Evolutionary conservation across 208 protist species (phyloP).

Genomic region (Tritrichomonas foetus): DNA sequence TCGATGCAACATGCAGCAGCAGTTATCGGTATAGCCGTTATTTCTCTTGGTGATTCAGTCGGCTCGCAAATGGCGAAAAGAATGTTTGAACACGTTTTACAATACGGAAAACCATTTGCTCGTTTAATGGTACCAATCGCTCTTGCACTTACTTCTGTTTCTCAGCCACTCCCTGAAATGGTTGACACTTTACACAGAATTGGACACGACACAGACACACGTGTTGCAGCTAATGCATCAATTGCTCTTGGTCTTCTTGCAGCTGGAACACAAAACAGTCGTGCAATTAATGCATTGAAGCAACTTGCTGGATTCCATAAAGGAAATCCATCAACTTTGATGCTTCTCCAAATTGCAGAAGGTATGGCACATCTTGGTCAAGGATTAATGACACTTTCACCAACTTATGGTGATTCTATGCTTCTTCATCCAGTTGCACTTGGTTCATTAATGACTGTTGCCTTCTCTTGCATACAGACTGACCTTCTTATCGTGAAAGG

Average conservation of each 20-base stretch:
- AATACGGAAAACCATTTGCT: slow-evolving; percentile 68
- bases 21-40: slow-evolving; percentile 89
- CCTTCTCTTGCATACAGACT: slow-evolving; percentile 82
- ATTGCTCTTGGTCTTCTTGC: slow-evolving; percentile 86
- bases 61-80: slow-evolving; percentile 89
- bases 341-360: slow-evolving; percentile 72
- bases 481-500: slow-evolving; percentile 71
- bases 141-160: slow-evolving; percentile 85
- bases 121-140: slow-evolving; percentile 90
- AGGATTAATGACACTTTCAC: slow-evolving; percentile 88
- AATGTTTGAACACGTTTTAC: slow-evolving; percentile 87
- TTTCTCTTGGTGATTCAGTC: slow-evolving; percentile 92
- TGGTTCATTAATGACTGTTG: slow-evolving; percentile 68
- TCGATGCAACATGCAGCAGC: slow-evolving; percentile 69
- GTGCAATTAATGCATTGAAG: slow-evolving; percentile 81
- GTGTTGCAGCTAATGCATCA: slow-evolving; percentile 78
- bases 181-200: slow-evolving; percentile 94
- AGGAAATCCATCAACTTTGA: slow-evolving; percentile 74
- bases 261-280: slow-evolving; percentile 93
- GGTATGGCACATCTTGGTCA: slow-evolving; percentile 95
- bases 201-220: slow-evolving; percentile 84
- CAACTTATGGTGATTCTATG: slow-evolving; percentile 81
- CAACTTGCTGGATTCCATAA: slow-evolving; percentile 77
- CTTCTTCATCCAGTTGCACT: slow-evolving; percentile 48
- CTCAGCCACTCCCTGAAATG: slow-evolving; percentile 84